Evolutionary conservation across 23 red algal species (phyloP), one percentile per base, ranked within the genome.

Genomic region (Gracilaria domingensis): DNA sequence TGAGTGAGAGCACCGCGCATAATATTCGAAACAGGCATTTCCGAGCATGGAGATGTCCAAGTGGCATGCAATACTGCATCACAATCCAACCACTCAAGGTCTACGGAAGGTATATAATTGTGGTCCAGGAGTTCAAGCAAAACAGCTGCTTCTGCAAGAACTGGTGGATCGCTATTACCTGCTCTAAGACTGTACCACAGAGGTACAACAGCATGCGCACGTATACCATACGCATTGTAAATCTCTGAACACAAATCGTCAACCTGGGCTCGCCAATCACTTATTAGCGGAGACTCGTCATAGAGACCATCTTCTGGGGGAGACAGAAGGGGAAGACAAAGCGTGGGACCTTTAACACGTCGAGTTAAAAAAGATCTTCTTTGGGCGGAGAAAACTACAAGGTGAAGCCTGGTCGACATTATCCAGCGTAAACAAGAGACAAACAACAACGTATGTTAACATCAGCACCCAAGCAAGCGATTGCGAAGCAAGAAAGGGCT

Each of bases 201-300:
- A 71, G 66, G 66, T 40, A 18, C 37, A 35, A 71, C 66, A 28
- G 66, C 66, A 71, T 71, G 29, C 37, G 66, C 37, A 40, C 37
- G 32, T 71, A 71, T 71, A 40, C 37, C 66, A 71, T 38, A 71
- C 32, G 66, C 37, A 7, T 40, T 71, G 32, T 38, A 71, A 35
- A 71, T 18, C 12, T 35, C 66, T 71, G 66, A 71, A 71, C 66
- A 71, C 33, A 71, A 71, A 71, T 71, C 66, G 66, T 71, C 66
- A 71, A 40, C 37, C 37, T 71, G 66, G 66, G 66, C 37, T 71
- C 66, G 66, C 66, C 66, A 71, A 71, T 71, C 66, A 40, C 33
- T 38, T 71, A 71, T 35, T 40, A 29, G 37, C 16, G 66, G 66
- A 28, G 37, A 71, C 13, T 71, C 37, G 8, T 71, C 11, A 71